Percentiles rank a stretch among this genome's conserved stretches.
Conservation (phyloP, 176 grass and related monocot species). For the Calamus simplicifolius region DNA sequence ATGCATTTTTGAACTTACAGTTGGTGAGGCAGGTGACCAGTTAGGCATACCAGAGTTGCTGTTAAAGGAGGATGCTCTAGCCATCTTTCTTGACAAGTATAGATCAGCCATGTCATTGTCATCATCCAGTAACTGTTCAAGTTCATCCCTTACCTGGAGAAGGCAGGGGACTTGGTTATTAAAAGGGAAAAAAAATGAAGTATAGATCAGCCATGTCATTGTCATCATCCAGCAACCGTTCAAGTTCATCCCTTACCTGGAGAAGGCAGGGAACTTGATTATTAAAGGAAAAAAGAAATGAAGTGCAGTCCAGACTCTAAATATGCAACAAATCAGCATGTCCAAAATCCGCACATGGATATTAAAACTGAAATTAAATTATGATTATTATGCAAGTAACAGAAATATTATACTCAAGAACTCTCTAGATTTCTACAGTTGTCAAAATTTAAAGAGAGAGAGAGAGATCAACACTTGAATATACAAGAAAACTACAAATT, state of each 20-base stretch:
- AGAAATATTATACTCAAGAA: too few relatives aligned
- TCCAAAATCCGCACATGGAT: too few relatives aligned
- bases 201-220: conserved; percentile 24
- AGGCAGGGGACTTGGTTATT: not conserved
- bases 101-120: conserved; percentile 24
- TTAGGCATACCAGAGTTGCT: not conserved
- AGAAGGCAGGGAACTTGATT: not conserved
- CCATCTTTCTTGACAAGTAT: conserved; percentile 14
- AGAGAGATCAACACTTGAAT: too few relatives aligned
- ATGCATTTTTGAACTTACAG: conserved; percentile 1
- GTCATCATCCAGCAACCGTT: conserved; percentile 21
- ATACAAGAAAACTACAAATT: too few relatives aligned
- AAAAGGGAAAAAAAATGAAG: not conserved
- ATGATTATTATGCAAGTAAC: too few relatives aligned
- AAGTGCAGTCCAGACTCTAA: too few relatives aligned
- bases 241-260: conserved; percentile 25
- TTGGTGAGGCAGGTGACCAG: not conserved
- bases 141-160: conserved; percentile 22
- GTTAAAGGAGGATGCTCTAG: conserved; percentile 1
- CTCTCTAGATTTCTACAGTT: too few relatives aligned
- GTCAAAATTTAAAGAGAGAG: too few relatives aligned
- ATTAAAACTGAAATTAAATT: too few relatives aligned
- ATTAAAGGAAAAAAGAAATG: not conserved
- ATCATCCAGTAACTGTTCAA: conserved; percentile 22
- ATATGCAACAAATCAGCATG: not conserved